These are phyloP conservation scores for Castanea mollissima DNA, from an alignment of 306 rosid genomes.

Conservation along the genomic window DNA sequence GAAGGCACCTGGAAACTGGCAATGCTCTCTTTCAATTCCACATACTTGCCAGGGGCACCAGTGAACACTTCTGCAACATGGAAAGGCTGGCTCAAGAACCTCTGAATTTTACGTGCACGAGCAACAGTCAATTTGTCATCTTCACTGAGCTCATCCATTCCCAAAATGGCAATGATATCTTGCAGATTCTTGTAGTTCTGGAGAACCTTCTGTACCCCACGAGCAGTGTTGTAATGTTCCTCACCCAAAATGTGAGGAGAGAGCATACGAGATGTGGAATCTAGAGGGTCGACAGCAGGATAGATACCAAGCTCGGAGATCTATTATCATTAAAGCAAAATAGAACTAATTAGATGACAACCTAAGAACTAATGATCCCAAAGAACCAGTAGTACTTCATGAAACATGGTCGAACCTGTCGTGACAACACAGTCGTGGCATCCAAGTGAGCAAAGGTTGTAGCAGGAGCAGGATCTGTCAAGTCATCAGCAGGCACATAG, in stretches of 20 bases:
- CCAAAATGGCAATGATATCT: conserved; percentile 98
- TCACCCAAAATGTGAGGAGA: conserved; percentile 97
- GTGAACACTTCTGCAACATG: conserved; percentile 99
- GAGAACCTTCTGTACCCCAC: conserved; percentile 94
- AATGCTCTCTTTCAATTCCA: conserved; percentile 86
- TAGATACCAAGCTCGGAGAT: conserved; percentile 98
- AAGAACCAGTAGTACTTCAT: background rate
- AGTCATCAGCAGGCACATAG: conserved; percentile 99
- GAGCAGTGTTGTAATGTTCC: conserved; percentile 90
- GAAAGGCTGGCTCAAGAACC: conserved; percentile 98
- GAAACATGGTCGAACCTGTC: conserved; percentile 57
- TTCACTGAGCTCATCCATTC: conserved; percentile 99
- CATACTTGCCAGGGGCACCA: conserved; percentile 98
- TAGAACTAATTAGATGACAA: background rate
- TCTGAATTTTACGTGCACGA: conserved; percentile 86
- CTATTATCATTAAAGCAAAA: conserved; percentile 36
- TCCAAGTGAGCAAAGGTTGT: conserved; percentile 99
- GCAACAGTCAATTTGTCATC: conserved; percentile 96
- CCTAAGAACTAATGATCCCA: background rate
- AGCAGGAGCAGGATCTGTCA: conserved; percentile 99
- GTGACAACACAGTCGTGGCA: conserved; percentile 95
- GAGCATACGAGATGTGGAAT: conserved; percentile 99
- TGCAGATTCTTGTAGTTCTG: conserved; percentile 99
- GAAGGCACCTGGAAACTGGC: conserved; percentile 78
- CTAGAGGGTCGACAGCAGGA: conserved; percentile 95